These are phyloP conservation scores for Vitis hybrid DNA, from an alignment of 177 flowering plant species.

Conservation along the genomic window DNA sequence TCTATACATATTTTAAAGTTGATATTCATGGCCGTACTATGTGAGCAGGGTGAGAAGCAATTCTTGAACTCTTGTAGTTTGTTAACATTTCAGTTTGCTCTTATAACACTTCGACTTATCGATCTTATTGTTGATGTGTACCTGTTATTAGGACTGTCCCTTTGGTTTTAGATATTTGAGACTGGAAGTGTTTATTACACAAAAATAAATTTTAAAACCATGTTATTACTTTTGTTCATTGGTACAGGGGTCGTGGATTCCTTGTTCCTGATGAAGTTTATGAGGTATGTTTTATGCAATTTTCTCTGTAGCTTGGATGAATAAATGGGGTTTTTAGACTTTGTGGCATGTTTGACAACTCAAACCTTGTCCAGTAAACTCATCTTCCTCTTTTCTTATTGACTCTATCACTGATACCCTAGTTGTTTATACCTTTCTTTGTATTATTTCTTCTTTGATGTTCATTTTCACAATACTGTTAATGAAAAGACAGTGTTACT, in stretches of 20 bases:
- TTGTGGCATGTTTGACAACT: background rate
- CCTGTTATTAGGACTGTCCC: no score
- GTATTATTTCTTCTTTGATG: background rate
- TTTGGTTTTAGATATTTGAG: background rate
- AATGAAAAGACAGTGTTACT: no score
- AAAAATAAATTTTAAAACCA: background rate
- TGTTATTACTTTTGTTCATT: background rate
- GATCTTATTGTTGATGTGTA: no score
- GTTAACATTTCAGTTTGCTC: background rate
- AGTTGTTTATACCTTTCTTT: background rate
- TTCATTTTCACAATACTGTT: background rate
- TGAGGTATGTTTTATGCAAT: slow-evolving; percentile 40
- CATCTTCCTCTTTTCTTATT: background rate
- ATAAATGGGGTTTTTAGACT: background rate
- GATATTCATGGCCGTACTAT: background rate
- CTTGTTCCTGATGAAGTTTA: slow-evolving; percentile 68
- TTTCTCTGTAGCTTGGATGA: background rate
- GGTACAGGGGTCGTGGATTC: slow-evolving; percentile 69
- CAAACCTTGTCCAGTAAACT: background rate
- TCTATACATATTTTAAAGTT: background rate
- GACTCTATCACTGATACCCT: background rate
- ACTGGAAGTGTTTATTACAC: background rate
- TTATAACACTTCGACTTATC: no score
- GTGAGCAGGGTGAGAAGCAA: background rate
- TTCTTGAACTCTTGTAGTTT: background rate